Conservation (phyloP, 805 yeast genomes). For the Candida quercuum region DNA sequence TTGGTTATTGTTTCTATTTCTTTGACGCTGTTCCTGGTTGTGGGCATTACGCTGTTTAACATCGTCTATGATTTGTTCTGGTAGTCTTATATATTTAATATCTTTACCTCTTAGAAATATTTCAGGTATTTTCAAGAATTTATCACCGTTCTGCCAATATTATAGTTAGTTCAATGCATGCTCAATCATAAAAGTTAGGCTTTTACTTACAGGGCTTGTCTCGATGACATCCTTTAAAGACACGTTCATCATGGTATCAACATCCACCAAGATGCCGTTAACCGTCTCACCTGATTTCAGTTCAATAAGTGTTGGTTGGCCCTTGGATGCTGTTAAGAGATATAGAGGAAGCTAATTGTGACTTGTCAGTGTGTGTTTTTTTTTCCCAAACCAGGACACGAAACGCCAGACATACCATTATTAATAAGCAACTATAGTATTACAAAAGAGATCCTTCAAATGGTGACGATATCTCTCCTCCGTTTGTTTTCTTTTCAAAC, state of each 20-base stretch:
- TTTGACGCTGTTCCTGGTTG: conserved; percentile 38
- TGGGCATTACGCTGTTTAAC: conserved; percentile 61
- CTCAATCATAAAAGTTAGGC: not conserved
- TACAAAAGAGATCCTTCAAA: not conserved
- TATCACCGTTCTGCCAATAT: conserved; percentile 42
- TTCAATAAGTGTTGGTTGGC: conserved; percentile 82
- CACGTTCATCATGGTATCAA: conserved; percentile 95
- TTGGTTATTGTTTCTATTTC: conserved; percentile 38
- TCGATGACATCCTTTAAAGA: conserved; percentile 74
- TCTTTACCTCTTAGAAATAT: conserved; percentile 82
- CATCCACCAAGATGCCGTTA: conserved; percentile 76
- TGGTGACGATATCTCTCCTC: not conserved
- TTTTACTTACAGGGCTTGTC: conserved; percentile 39
- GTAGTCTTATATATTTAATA: conserved; percentile 71
- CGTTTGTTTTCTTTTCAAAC: not conserved
- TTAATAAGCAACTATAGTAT: too few species aligned
- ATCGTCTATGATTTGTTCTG: conserved; percentile 70
- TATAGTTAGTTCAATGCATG: conserved; percentile 1
- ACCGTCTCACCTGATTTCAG: conserved; percentile 87
- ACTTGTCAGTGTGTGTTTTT: too few species aligned
- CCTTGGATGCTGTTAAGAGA: conserved; percentile 84
- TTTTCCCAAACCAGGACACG: too few species aligned
- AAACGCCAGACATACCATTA: not conserved
- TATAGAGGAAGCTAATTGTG: conserved; percentile 77
- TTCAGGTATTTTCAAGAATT: conserved; percentile 60